Conservation (phyloP, 2,329 filamentous ascomycete genomes). For the Parastagonospora avenae region DNA sequence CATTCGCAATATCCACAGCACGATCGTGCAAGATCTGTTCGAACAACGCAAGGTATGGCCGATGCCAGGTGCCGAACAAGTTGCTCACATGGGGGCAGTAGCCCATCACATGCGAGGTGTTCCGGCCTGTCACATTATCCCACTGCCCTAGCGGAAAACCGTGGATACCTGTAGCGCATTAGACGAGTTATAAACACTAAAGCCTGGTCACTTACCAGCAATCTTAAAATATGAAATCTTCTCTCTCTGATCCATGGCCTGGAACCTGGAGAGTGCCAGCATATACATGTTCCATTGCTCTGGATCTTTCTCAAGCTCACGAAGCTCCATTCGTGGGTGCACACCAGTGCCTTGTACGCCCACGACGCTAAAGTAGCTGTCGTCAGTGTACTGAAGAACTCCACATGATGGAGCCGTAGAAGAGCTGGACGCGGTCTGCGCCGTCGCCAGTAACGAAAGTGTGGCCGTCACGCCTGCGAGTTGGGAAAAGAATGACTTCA, state of each 20-base stretch:
- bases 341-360: conserved; percentile 39
- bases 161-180: conserved; percentile 31
- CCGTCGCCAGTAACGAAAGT: conserved; percentile 21
- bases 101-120: conserved; percentile 29
- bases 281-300: conserved; percentile 41
- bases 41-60: conserved; percentile 40
- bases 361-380: conserved; percentile 39
- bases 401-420: conserved; percentile 29
- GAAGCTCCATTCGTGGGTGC: conserved; percentile 32
- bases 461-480: conserved; percentile 18
- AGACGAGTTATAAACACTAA: background rate
- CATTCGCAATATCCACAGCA: conserved; percentile 36
- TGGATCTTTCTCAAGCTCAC: conserved; percentile 37
- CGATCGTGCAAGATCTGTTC: conserved; percentile 39
- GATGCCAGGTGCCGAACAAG: conserved; percentile 40
- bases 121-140: conserved; percentile 29
- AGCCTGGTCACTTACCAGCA: conserved; percentile 23
- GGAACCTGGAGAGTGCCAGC: conserved; percentile 36
- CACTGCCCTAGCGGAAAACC: conserved; percentile 37
- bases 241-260: conserved; percentile 38
- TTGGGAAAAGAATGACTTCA: conserved; percentile 34
- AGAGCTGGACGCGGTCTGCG: conserved; percentile 21
- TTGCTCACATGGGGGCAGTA: conserved; percentile 40
- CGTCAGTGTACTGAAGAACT: conserved; percentile 18
- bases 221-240: conserved; percentile 41